Evolutionary conservation across 768 basidiomycete genomes (phyloP).

Genomic region (Cantharellus anzutake): DNA sequence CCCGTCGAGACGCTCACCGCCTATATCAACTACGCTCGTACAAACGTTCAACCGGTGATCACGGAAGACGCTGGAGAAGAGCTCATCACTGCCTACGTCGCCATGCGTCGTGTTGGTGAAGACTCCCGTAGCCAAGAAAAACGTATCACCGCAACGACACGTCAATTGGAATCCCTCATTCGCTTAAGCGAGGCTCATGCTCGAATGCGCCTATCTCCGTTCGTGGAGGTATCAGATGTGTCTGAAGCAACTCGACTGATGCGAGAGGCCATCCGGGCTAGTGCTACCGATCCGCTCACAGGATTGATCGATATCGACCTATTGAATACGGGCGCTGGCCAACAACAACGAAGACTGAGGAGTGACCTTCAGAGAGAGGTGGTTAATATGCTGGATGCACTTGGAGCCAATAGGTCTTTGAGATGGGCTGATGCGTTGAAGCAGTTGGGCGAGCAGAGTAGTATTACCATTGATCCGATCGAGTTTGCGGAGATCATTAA

Average conservation of each 20-base stretch:
- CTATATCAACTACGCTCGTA: conserved; percentile 85
- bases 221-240: conserved; percentile 75
- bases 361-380: conserved; percentile 85
- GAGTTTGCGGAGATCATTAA: conserved; percentile 74
- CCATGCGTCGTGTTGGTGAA: conserved; percentile 78
- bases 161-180: conserved; percentile 95
- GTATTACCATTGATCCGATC: conserved; percentile 50
- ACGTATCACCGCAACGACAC: conserved; percentile 93
- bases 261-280: conserved; percentile 87
- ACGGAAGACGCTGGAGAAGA: conserved; percentile 71
- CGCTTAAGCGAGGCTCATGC: conserved; percentile 93
- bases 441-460: conserved; percentile 66
- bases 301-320: conserved; percentile 96
- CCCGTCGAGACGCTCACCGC: conserved; percentile 79
- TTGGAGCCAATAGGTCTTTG: conserved; percentile 37
- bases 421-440: conserved; percentile 73
- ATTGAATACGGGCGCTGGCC: conserved; percentile 82
- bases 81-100: conserved; percentile 78
- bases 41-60: conserved; percentile 68
- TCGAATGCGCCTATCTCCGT: conserved; percentile 80
- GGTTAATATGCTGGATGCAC: conserved; percentile 36
- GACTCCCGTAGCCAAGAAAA: conserved; percentile 79
- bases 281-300: conserved; percentile 87
- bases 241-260: conserved; percentile 86
- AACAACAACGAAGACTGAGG: conserved; percentile 64